Base-by-base conservation (phyloP, 78 protist species). In the Salpingoeca rosetta region DNA sequence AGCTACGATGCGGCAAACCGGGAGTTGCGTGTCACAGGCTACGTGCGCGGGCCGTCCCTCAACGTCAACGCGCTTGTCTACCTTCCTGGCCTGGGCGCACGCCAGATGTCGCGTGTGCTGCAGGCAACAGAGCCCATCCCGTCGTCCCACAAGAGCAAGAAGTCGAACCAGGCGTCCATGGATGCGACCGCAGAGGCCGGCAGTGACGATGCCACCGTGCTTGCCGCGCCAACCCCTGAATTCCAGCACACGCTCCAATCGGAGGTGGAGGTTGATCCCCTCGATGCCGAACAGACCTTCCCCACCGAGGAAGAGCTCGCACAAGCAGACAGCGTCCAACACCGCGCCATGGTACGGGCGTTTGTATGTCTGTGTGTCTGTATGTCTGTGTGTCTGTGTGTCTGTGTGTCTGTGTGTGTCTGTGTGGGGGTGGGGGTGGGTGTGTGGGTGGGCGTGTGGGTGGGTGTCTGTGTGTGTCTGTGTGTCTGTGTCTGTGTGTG, bases 241-340 rank as follows among this genome's bases (percentile, higher is more conserved):
- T 26, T 80, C 43, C 89, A 83, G 51, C 10, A 81, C 31, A 77
- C 80, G 76, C 88, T 84, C 56, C 56, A 0, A 0, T 0, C 38
- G 36, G 89, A 90, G 80, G 84, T 43, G 36, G 79, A 79, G 77
- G 51, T 38, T 22, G 85, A 84, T 35, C 51, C 81, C 74, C 78
- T 90, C 76, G 90, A 11, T 0, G 78, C 27, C 26, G 89, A 87
- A 57, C 93, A 90, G 80, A 85, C 90, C 11, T 86, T 81, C 87
- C 92, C 95, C 51, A 88, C 95, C 1, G 91, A 79, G 38, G 92
- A 87, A 38, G 93, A 91, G 83, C 12, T 84, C 37, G 41, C 11
- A 35, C 87, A 31, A 35, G 90, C 87, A 36, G 85, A 76, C 65
- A 51, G 57, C 28, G 7, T 3, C 78, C 12, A 7, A 31, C 38